A percentile compares a stretch with the other conserved stretches of the same genome.
phyloP scores from a whole-genome alignment of 352 stramenopile genomes.

The Pythium aristosporum region DNA sequence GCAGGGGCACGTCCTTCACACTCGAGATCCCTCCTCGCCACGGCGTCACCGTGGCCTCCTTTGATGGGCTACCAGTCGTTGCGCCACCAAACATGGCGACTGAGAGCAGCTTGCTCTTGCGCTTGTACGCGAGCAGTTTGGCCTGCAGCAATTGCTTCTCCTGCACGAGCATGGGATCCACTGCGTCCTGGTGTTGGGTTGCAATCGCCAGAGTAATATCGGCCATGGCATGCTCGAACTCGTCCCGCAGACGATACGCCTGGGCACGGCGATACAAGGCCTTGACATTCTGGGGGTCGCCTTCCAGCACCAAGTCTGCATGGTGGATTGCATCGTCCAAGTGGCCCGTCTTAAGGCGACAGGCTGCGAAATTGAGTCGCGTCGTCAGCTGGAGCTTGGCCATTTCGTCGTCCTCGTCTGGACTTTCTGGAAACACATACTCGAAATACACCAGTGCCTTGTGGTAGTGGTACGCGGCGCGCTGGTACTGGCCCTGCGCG shows the following conservation, averaged over 20 bases:
- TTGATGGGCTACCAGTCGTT: neutral
- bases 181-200: neutral
- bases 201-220: constrained; percentile 47
- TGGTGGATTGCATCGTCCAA: constrained; percentile 75
- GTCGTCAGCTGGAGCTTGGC: constrained; percentile 57
- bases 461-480: constrained; percentile 80
- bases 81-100: constrained; percentile 62
- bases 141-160: constrained; percentile 61
- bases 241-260: constrained; percentile 58
- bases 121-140: constrained; percentile 73
- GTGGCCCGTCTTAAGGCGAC: constrained; percentile 69
- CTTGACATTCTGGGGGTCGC: constrained; percentile 60
- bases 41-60: neutral
- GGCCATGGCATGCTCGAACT: constrained; percentile 58
- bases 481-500: constrained; percentile 75
- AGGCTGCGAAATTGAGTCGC: constrained; percentile 76
- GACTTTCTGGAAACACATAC: constrained; percentile 78
- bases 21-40: neutral
- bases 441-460: constrained; percentile 85
- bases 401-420: constrained; percentile 47
- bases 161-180: constrained; percentile 42
- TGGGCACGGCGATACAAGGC: constrained; percentile 70
- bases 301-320: constrained; percentile 49
- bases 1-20: constrained; percentile 18
- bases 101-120: constrained; percentile 62